phyloP scores from a whole-genome alignment of 257 asterid genomes.

The Penstemon eatonii region DNA sequence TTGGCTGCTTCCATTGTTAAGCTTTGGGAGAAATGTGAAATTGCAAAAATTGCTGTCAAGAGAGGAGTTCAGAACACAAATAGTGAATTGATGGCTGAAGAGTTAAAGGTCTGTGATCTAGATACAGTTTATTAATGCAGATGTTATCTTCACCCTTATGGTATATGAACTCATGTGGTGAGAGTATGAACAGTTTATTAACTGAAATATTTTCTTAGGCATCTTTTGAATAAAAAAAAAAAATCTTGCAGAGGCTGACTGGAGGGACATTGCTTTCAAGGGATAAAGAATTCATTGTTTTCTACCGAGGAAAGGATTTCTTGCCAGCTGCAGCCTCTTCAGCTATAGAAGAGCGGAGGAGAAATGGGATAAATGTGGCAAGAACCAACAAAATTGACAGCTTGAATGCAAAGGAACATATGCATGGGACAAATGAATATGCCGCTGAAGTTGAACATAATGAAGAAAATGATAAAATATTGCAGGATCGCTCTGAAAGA shows the following conservation, averaged over 20 bases:
- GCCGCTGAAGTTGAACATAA: constrained; percentile 39
- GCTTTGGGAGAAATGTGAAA: constrained; percentile 99
- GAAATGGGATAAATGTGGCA: constrained; percentile 36
- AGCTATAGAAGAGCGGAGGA: constrained; percentile 83
- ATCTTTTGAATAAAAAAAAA: constrained; percentile 36
- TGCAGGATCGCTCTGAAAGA: constrained; percentile 34
- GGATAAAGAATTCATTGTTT: constrained; percentile 83
- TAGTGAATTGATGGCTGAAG: constrained; percentile 93
- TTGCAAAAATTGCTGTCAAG: constrained; percentile 88
- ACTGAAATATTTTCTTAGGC: constrained; percentile 15
- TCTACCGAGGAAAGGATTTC: constrained; percentile 96
- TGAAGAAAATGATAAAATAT: constrained; percentile 29
- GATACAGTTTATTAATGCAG: constrained; percentile 9
- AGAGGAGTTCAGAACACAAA: constrained; percentile 95
- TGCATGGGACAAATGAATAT: constrained; percentile 27
- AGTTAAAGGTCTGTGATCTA: constrained; percentile 70
- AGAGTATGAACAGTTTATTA: constrained; percentile 20
- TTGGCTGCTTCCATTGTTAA: constrained; percentile 87
- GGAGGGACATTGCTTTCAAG: constrained; percentile 95
- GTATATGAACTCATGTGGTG: constrained; percentile 23
- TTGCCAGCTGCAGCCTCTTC: constrained; percentile 89
- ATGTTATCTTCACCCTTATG: constrained; percentile 15
- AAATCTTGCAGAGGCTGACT: constrained; percentile 77
- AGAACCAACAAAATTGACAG: constrained; percentile 30
- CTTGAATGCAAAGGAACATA: constrained; percentile 30